Percentiles rank a stretch among this genome's conserved stretches.
Evolutionary conservation across 257 asterid genomes (phyloP).

Genomic region (Capsicum baccatum): DNA sequence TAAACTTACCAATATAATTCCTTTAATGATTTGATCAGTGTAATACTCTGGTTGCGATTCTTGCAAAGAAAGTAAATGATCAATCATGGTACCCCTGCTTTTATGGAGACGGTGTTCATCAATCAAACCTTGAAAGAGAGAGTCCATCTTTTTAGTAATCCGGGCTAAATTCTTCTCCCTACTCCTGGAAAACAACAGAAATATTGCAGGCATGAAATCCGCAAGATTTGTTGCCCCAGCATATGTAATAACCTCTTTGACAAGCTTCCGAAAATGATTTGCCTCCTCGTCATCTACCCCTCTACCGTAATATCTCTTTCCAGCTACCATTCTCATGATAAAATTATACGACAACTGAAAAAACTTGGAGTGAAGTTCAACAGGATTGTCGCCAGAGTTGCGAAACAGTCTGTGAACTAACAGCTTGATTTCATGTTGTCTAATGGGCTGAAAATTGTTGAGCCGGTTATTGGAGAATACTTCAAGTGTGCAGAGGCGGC

Average conservation of each 20-base stretch:
- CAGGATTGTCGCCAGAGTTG: conserved; percentile 24
- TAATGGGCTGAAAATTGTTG: conserved; percentile 42
- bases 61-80: conserved; percentile 62
- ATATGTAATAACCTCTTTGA: conserved; percentile 36
- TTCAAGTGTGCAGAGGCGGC: conserved; percentile 52
- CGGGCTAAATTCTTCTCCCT: conserved; percentile 44
- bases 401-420: conserved; percentile 34
- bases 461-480: conserved; percentile 55
- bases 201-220: conserved; percentile 44
- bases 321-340: conserved; percentile 69
- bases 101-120: conserved; percentile 45
- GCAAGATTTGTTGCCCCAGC: conserved; percentile 41
- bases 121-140: conserved; percentile 48
- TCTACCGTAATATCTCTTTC: conserved; percentile 56
- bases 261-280: conserved; percentile 40
- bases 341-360: conserved; percentile 49
- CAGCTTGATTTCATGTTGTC: conserved; percentile 45
- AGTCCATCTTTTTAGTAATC: conserved; percentile 44
- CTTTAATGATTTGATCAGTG: conserved; percentile 57
- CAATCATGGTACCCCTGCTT: conserved; percentile 49
- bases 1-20: conserved; percentile 47
- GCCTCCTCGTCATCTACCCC: conserved; percentile 48
- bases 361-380: conserved; percentile 41
- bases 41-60: conserved; percentile 58
- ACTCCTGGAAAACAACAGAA: conserved; percentile 29